phyloP scores from a whole-genome alignment of 2,329 filamentous ascomycete species.

The Aspergillus tubingensis region DNA sequence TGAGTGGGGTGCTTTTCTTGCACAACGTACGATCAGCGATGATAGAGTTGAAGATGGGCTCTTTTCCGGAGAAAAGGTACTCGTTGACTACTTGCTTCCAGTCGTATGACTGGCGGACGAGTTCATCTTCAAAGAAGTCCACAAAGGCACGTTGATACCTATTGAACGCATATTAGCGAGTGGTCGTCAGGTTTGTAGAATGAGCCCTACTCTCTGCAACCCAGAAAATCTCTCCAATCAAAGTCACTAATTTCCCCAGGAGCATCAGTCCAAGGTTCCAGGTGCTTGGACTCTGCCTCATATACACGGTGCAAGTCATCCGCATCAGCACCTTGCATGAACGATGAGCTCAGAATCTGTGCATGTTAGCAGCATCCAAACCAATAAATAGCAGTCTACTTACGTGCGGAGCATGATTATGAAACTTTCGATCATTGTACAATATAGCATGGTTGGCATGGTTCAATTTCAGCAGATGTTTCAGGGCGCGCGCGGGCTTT shows the following conservation, averaged over 20 bases:
- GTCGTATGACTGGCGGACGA: slow-evolving; percentile 75
- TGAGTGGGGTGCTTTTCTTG: not conserved
- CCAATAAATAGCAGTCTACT: slow-evolving; percentile 19
- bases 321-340: slow-evolving; percentile 74
- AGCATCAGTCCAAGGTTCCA: slow-evolving; percentile 81
- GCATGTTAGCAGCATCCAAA: slow-evolving; percentile 13
- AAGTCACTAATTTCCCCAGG: slow-evolving; percentile 78
- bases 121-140: slow-evolving; percentile 92
- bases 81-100: slow-evolving; percentile 77
- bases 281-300: slow-evolving; percentile 68
- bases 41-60: slow-evolving; percentile 78
- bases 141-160: slow-evolving; percentile 86
- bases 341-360: slow-evolving; percentile 77
- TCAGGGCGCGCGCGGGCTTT: slow-evolving; percentile 77
- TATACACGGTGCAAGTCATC: slow-evolving; percentile 78
- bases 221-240: slow-evolving; percentile 86
- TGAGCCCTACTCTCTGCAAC: slow-evolving; percentile 62
- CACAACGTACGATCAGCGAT: slow-evolving; percentile 70
- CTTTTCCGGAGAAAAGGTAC: slow-evolving; percentile 68
- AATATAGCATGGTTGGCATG: slow-evolving; percentile 86
- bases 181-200: not conserved
- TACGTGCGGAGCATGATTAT: slow-evolving; percentile 82
- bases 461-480: slow-evolving; percentile 87
- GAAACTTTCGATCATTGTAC: slow-evolving; percentile 71
- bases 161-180: not conserved